Evolutionary conservation across 345 rosid species (phyloP).

Genomic region (Euphorbia peplus): DNA sequence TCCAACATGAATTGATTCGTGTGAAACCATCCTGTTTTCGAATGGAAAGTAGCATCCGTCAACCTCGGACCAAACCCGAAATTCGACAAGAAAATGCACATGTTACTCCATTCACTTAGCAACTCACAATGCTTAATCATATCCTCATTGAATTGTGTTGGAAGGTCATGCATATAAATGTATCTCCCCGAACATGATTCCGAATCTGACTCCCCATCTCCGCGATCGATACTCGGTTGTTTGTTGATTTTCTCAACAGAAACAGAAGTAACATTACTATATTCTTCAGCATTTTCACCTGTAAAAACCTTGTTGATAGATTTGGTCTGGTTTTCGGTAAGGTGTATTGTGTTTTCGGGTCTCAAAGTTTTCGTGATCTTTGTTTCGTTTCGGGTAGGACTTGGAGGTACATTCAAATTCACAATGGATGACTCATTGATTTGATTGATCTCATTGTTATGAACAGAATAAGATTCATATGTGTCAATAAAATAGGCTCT

Average conservation of each 20-base stretch:
- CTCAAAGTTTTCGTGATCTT: neutral
- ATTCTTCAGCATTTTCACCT: neutral
- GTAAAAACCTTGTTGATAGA: slow-evolving; percentile 13
- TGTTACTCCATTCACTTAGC: slow-evolving; percentile 52
- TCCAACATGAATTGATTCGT: slow-evolving; percentile 77
- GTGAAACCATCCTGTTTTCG: slow-evolving; percentile 55
- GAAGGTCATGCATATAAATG: slow-evolving; percentile 56
- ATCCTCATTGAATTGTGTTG: slow-evolving; percentile 58
- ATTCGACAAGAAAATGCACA: slow-evolving; percentile 57
- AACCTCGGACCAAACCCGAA: slow-evolving; percentile 57
- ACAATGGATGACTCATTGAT: too few relatives aligned
- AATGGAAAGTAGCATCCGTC: slow-evolving; percentile 32
- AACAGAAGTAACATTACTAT: slow-evolving; percentile 8
- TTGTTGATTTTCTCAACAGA: neutral
- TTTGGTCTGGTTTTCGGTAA: neutral
- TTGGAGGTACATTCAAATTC: too few relatives aligned
- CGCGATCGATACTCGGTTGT: neutral
- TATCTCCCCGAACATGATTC: slow-evolving; percentile 49
- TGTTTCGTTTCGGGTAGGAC: neutral
- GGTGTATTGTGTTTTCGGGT: neutral
- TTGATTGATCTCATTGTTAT: neutral
- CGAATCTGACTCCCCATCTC: slow-evolving; percentile 13
- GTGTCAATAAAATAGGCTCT: slow-evolving; percentile 10
- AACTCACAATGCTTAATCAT: slow-evolving; percentile 58
- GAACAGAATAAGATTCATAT: slow-evolving; percentile 19